These are phyloP conservation scores for Cladophialophora yegresii DNA, from an alignment of 2,329 filamentous ascomycete species.

Conservation along the genomic window DNA sequence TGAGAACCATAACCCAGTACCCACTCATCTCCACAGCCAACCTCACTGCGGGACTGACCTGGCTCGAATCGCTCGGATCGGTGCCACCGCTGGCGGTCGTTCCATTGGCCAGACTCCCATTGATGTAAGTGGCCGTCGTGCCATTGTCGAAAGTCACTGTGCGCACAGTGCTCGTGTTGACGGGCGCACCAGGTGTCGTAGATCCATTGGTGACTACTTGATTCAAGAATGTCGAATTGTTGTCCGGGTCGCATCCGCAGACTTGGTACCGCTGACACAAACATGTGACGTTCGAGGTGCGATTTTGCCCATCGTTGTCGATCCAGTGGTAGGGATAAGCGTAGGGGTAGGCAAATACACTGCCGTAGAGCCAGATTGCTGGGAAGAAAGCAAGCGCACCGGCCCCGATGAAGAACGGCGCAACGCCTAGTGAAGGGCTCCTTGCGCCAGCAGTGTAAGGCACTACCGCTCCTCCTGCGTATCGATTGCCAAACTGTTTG, in stretches of 20 bases:
- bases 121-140: constrained; percentile 50
- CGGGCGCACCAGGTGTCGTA: constrained; percentile 39
- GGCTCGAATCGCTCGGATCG: constrained; percentile 36
- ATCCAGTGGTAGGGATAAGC: constrained; percentile 53
- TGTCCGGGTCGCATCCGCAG: constrained; percentile 61
- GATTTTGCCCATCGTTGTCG: constrained; percentile 40
- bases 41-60: constrained; percentile 32
- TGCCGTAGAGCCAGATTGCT: constrained; percentile 58
- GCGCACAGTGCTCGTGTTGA: constrained; percentile 45
- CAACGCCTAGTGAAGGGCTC: constrained; percentile 52
- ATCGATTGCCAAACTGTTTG: constrained; percentile 55
- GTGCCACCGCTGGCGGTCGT: constrained; percentile 44
- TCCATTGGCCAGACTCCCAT: constrained; percentile 51
- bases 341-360: constrained; percentile 58
- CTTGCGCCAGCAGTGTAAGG: constrained; percentile 53
- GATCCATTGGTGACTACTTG: constrained; percentile 47
- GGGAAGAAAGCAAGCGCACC: constrained; percentile 54
- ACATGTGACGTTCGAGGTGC: constrained; percentile 55
- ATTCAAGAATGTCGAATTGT: constrained; percentile 48
- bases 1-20: constrained; percentile 47
- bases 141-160: constrained; percentile 47
- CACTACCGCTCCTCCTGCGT: constrained; percentile 56
- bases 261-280: constrained; percentile 56
- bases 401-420: constrained; percentile 52
- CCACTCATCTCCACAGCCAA: constrained; percentile 41